Conservation (phyloP, 2,329 filamentous ascomycete genomes). For the Talaromyces sp. region DNA sequence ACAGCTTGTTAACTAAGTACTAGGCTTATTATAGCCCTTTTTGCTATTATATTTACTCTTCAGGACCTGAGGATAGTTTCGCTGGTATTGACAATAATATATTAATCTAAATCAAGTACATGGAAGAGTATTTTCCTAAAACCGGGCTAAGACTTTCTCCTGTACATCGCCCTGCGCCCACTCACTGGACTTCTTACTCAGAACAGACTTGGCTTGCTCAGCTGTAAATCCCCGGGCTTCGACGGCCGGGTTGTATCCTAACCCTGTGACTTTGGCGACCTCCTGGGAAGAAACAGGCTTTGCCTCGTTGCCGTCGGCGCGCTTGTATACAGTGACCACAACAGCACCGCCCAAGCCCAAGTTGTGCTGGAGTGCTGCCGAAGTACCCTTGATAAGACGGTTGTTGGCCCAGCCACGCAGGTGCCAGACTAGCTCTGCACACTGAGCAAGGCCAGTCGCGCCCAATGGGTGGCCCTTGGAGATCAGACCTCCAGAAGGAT, state of each 20-base stretch:
- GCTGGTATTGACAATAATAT: background rate
- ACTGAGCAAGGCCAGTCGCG: slow-evolving; percentile 91
- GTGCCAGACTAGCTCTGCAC: slow-evolving; percentile 92
- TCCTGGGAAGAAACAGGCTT: slow-evolving; percentile 54
- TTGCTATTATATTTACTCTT: background rate
- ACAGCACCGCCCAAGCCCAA: slow-evolving; percentile 85
- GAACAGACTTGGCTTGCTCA: slow-evolving; percentile 61
- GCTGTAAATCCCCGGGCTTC: slow-evolving; percentile 83
- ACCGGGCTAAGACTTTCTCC: slow-evolving; percentile 66
- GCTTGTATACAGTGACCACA: slow-evolving; percentile 82
- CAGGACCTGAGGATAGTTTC: background rate
- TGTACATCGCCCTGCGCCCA: slow-evolving; percentile 75
- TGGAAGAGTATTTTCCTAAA: slow-evolving; percentile 31
- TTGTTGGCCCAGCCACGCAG: slow-evolving; percentile 95
- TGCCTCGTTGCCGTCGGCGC: slow-evolving; percentile 68
- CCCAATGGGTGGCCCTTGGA: slow-evolving; percentile 94
- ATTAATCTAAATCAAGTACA: background rate
- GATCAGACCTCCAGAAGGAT: slow-evolving; percentile 90
- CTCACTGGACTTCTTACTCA: slow-evolving; percentile 62
- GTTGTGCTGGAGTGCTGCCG: slow-evolving; percentile 81
- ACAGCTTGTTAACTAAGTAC: too few species aligned
- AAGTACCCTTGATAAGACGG: slow-evolving; percentile 62
- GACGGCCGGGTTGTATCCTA: slow-evolving; percentile 90
- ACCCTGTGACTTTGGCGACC: slow-evolving; percentile 59
- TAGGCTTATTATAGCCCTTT: too few species aligned